Evolutionary conservation across 2,329 filamentous ascomycete genomes (phyloP), one percentile per base, ranked within the genome.

Genomic region (Claviceps sp.): DNA sequence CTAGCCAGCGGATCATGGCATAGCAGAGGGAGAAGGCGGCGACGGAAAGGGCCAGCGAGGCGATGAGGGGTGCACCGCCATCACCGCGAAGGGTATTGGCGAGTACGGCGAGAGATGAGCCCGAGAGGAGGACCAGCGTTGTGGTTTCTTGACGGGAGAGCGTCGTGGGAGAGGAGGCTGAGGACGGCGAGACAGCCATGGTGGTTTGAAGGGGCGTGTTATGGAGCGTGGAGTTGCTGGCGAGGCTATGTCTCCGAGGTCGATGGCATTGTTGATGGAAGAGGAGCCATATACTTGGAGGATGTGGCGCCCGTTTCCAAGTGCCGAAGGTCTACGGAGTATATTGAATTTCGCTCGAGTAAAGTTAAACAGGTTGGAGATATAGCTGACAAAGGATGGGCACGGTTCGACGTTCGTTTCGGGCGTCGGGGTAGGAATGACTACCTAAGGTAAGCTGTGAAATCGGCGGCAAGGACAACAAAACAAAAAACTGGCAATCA

Each of bases 1-100:
- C 91, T 5, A 96, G 84, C 91, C 91, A 97, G 72, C 86, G 77
- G 67, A 97, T 91, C 72, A 96, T 80, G 61, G 87, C 82, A 67
- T 87, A 97, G 55, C 82, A 82, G 47, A 85, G 81, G 4, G 84
- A 76, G 65, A 95, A 98, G 38, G 87, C 89, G 58, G 95, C 74
- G 22, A 85, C 80, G 62, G 88, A 93, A 61, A 97, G 85, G 16
- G 90, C 88, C 52, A 95, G 73, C 1, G 89, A 95, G 9, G 89
- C 91, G 59, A 94, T 76, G 60, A 98, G 78, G 40, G 93, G 91
- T 60, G 93, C 89, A 58, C 89, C 30, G 4, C 30, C 90, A 68
- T 95, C 86, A 58, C 81, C 87, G 54, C 83, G 79, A 63, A 96
- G 85, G 41, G 89, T 88, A 66, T 91, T 91, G 56, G 78, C 74